These are phyloP conservation scores for Delonix regia DNA, from an alignment of 306 rosid species.

Conservation along the genomic window DNA sequence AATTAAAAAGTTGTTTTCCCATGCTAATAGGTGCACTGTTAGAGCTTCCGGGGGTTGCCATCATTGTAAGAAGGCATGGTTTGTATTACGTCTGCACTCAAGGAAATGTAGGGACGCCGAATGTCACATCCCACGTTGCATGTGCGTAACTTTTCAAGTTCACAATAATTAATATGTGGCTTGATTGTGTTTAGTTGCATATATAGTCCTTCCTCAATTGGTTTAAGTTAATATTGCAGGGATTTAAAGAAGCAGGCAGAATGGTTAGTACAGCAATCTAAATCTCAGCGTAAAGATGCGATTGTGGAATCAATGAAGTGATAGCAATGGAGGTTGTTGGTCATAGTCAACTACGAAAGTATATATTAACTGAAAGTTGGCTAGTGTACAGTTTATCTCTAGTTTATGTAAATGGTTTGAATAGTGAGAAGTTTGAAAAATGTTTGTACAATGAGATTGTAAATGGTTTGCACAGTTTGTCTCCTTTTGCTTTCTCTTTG, in stretches of 20 bases:
- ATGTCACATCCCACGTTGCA: conserved; percentile 53
- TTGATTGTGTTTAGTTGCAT: too few species aligned
- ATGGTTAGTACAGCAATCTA: conserved; percentile 20
- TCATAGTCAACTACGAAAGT: not conserved
- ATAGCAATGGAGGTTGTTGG: too few species aligned
- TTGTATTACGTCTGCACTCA: conserved; percentile 45
- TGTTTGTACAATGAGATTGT: too few species aligned
- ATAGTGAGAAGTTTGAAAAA: not conserved
- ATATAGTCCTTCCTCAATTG: conserved; percentile 11
- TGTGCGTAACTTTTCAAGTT: conserved; percentile 32
- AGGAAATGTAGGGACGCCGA: conserved; percentile 39
- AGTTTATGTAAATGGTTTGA: conserved; percentile 11
- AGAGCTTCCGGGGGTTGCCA: conserved; percentile 42
- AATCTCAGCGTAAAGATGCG: conserved; percentile 29
- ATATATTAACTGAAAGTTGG: not conserved
- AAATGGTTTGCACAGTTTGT: too few species aligned
- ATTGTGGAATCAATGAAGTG: too few species aligned
- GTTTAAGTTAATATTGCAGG: conserved; percentile 40
- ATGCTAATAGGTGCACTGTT: conserved; percentile 44
- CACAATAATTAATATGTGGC: too few species aligned
- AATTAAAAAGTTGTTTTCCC: conserved; percentile 42
- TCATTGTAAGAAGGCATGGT: too few species aligned
- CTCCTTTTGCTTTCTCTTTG: too few species aligned
- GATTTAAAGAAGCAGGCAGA: conserved; percentile 40
- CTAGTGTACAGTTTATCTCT: not conserved